Base-by-base conservation (phyloP, 441 rosid species). In the Adansonia madagascariensis region DNA sequence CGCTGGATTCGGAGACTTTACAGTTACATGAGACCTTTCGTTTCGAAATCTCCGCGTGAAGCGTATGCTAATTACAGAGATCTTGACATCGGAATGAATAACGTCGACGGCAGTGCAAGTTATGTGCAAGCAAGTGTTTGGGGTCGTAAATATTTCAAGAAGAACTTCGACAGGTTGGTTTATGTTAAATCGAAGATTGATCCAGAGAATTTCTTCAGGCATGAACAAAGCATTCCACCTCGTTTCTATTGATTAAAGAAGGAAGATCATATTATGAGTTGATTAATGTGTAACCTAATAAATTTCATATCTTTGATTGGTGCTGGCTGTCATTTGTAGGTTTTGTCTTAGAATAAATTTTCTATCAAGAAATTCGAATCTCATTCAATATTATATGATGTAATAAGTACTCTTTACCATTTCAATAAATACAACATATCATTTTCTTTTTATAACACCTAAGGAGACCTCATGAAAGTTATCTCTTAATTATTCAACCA, bases 21-120 rank as follows among this genome's bases (percentile, higher is more conserved):
- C 49, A n/a, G 56, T n/a, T 81, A 71, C 18, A 86, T 86, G 71
- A 14, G 86, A 7, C 78, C 87, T 0, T 88, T 79, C 74, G 89
- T 88, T 49, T 74, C 87, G 1, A 84, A 84, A 81, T 78, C 81
- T 24, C 93, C 93, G 10, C 81, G 90, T 67, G 77, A 82, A 12
- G 86, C 91, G 8, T 88, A 74, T 73, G 64, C 81, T 17, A 86
- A 85, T 12, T 86, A 88, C 14, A 76, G 89, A 3, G 93, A 88
- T 80, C 81, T 88, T 46, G 90, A 87, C 22, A 70, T 89, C 27
- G 90, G 92, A 2, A 80, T 43, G 31, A 83, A 83, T 52, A 18
- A 35, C 0, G 74, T 81, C 0, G 75, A 81, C 0, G 63, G 63
- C 0, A 31, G 7, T 0, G 15, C 62, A 27, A 68, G 82, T 43